Evolutionary conservation across 1,139 yeast genomes (phyloP), one percentile per base, ranked within the genome.

Genomic region (Saccharomyces pastorianus): DNA sequence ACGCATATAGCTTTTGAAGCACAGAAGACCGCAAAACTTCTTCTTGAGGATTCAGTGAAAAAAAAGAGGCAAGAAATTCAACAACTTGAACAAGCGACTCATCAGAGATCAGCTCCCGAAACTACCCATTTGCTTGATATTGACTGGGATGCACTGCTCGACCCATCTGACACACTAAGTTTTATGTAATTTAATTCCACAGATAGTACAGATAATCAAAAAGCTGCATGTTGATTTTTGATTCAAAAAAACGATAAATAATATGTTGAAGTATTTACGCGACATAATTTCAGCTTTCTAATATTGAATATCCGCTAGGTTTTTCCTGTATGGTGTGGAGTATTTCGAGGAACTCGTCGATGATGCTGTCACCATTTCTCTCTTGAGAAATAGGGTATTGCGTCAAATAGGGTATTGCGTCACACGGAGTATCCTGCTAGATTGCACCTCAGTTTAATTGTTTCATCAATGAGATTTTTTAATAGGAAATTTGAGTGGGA

Each of bases 71-170:
- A 44, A 20, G 54, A 55, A 46, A 34, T 55, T n/a, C 34, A 51
- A 8, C 52, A 53, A 13, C 46, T 55, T 28, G 56, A 47, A 26
- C 42, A 47, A n/a, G 56, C 57, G 1, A 44, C 41, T 11, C 52
- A 50, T n/a, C 38, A 25, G 14, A 51, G 48, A 13, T 38, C 55
- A 5, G 23, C 34, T 20, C 23, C 41, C n/a, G 49, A 46, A 14
- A 27, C 27, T n/a, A 26, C 20, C 6, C 46, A 34, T 13, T 27
- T 41, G 6, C 50, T 49, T 7, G 54, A 51, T 25, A 53, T 55
- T 41, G 53, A 55, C 31, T 55, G 57, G 57, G 52, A 55, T 41
- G 49, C 48, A 3, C 31, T 55, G 11, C 41, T 53, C 11, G 57
- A 55, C 34, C 57, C 57, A 29, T 51, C 56, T 3, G 14, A 47